Evolutionary conservation across 2,329 filamentous ascomycete genomes (phyloP), one percentile per base, ranked within the genome.

Genomic region (Alternaria metachromatica): DNA sequence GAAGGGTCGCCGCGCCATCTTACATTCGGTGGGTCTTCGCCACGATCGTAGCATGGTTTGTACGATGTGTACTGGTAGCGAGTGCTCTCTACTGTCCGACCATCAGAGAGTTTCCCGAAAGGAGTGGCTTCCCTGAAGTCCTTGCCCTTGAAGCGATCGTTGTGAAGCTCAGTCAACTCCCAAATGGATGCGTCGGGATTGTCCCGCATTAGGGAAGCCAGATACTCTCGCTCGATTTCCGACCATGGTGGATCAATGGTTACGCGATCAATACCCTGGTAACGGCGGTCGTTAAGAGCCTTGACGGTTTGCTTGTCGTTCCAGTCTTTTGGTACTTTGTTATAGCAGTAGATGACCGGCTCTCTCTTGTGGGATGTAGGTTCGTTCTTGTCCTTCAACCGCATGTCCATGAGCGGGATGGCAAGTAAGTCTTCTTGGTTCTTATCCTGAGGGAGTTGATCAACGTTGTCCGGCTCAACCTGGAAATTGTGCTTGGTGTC

Each of bases 331-430:
- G 75, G 76, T 18, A 58, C 71, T 9, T 65, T 62, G 0, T 62
- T 55, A 21, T 69, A 73, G 11, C 43, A 30, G 33, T 74, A 78
- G 13, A 58, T 48, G 0, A 49, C 46, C 0, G 74, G 58, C 12
- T 73, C 63, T 4, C 60, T 66, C 30, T 30, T 50, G 21, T 37
- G n/a, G 37, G 37, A 41, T 41, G 37, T 41, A 9, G 9, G n/a
- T 18, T 41, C 13, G 12, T 18, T 55, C 15, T 55, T 41, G 1
- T 41, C 37, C 9, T n/a, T 69, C 1, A 68, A 62, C 5, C 76
- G 72, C 70, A 78, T 74, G 18, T 79, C 75, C 9, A 79, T 76
- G 5, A 79, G 57, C 2, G 60, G 64, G 6, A 78, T 41, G 11
- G 71, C 43, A 1, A 75, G 53, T 3, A 68, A 25, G 3, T 72